Conservation (phyloP, 2,329 filamentous ascomycete species). For the Xylaria sp. region DNA sequence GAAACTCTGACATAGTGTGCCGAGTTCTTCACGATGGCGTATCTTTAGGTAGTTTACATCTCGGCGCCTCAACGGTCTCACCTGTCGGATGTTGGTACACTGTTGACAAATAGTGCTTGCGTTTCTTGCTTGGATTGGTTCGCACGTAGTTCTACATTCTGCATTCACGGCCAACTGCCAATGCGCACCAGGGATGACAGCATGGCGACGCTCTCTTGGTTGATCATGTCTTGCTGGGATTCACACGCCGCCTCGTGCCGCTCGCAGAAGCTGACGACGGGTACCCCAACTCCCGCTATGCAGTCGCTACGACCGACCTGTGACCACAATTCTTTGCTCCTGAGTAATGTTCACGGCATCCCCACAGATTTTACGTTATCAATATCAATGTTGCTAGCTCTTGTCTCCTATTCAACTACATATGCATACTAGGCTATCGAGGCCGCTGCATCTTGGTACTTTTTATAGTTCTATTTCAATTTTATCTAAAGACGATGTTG, state of each 20-base stretch:
- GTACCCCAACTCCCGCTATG: background rate
- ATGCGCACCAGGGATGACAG: background rate
- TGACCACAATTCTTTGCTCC: background rate
- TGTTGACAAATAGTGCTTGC: constrained; percentile 16
- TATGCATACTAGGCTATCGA: constrained; percentile 4
- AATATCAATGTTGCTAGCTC: background rate
- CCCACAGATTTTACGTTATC: background rate
- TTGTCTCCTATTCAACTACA: background rate
- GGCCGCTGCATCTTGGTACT: background rate
- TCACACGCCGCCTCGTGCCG: constrained; percentile 24
- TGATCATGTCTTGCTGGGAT: background rate
- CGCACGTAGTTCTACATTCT: background rate
- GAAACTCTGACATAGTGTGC: constrained; percentile 2
- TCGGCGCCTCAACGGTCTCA: background rate
- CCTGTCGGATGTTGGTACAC: background rate
- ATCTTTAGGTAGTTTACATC: background rate
- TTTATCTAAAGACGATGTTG: constrained; percentile 1
- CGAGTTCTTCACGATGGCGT: background rate
- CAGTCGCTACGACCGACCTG: background rate
- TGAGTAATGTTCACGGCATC: background rate
- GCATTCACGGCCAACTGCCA: background rate
- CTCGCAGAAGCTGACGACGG: constrained; percentile 15
- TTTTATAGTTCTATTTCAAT: constrained; percentile 23
- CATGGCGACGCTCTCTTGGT: background rate
- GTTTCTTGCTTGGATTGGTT: background rate